These are phyloP conservation scores for Leucaena leucocephala DNA, from an alignment of 306 rosid genomes.

Conservation along the genomic window DNA sequence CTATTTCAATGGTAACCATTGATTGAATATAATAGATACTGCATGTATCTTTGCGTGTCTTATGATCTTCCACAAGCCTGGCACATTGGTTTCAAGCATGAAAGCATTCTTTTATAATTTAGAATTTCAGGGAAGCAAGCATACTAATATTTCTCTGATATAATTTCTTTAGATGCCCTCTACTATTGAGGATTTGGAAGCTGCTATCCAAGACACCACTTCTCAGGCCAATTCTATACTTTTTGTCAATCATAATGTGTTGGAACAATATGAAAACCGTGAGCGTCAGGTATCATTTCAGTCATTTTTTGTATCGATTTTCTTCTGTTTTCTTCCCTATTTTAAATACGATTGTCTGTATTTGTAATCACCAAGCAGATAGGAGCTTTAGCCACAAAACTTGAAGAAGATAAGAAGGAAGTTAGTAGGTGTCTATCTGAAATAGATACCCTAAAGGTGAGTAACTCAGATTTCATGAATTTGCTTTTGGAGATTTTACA, in stretches of 20 bases:
- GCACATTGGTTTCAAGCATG: neutral
- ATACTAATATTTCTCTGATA: constrained; percentile 10
- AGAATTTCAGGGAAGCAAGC: constrained; percentile 2
- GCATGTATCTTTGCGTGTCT: neutral
- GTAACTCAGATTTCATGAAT: constrained; percentile 19
- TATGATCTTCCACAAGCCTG: neutral
- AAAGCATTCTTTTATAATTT: neutral
- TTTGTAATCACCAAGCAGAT: constrained; percentile 55
- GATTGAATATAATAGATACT: neutral
- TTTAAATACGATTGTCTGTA: neutral
- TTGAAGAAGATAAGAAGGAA: constrained; percentile 72
- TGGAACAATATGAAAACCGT: constrained; percentile 82
- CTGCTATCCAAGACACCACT: constrained; percentile 78
- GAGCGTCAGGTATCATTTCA: constrained; percentile 57
- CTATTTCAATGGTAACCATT: neutral
- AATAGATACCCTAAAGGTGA: constrained; percentile 71
- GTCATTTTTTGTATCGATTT: neutral
- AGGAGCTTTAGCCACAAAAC: constrained; percentile 58
- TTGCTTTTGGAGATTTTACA: neutral
- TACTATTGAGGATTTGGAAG: constrained; percentile 87
- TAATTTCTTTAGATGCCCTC: constrained; percentile 74
- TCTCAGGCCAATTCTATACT: constrained; percentile 86
- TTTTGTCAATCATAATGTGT: constrained; percentile 69
- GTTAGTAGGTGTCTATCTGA: constrained; percentile 53
- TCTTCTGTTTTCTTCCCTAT: neutral